These are phyloP conservation scores for Claviceps lovelessii DNA, from an alignment of 2,329 filamentous ascomycete species.

Conservation along the genomic window DNA sequence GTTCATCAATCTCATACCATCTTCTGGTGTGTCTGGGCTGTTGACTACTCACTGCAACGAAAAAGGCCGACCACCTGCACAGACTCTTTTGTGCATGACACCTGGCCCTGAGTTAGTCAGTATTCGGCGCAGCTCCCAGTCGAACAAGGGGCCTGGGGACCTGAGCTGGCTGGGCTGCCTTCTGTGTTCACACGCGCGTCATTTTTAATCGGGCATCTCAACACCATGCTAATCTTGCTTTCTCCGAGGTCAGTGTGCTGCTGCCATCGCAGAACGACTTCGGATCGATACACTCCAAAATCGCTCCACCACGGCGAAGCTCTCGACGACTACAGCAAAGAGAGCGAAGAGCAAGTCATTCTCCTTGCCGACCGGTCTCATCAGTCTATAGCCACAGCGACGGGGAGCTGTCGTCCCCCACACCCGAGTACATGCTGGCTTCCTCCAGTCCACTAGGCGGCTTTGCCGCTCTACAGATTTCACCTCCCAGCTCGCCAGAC, in stretches of 20 bases:
- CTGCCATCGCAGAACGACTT: constrained; percentile 8
- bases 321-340: constrained; percentile 15
- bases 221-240: background rate
- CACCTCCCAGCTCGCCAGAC: constrained; percentile 45
- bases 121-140: background rate
- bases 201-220: background rate
- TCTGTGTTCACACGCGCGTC: background rate
- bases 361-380: constrained; percentile 35
- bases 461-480: constrained; percentile 33
- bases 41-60: background rate
- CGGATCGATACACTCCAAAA: constrained; percentile 13
- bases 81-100: background rate
- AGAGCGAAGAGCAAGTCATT: constrained; percentile 10
- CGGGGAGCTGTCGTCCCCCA: constrained; percentile 8
- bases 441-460: constrained; percentile 15
- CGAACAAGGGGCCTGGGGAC: background rate
- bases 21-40: background rate
- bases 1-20: background rate
- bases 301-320: constrained; percentile 23
- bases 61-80: background rate
- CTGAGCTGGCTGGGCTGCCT: no score
- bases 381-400: constrained; percentile 36
- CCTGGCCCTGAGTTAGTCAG: background rate
- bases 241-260: constrained; percentile 3
- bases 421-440: constrained; percentile 24